Evolutionary conservation across 2,329 filamentous ascomycete species (phyloP), one percentile per base, ranked within the genome.

Genomic region (Fusarium tupiense): DNA sequence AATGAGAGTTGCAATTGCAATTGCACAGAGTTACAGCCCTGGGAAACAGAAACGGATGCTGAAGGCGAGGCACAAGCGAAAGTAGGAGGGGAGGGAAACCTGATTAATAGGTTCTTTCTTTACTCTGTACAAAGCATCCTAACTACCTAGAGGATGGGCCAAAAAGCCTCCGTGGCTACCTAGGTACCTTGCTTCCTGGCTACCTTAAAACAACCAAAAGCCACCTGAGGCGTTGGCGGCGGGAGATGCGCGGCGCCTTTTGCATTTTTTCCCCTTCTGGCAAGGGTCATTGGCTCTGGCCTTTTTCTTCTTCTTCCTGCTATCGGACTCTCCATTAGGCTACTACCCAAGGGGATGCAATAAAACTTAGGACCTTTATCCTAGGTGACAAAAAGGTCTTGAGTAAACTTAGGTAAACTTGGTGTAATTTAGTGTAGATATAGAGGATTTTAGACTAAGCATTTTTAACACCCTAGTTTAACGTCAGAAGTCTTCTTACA

Each of bases 231-330:
- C 72, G 59, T 71, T 63, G 66, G 67, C 61, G 60, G 71, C 71
- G 71, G 68, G 65, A 76, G 73, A 74, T 75, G 64, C 61, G 54
- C 69, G 64, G 56, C 67, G 70, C 72, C 58, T 59, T 62, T 50
- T 52, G 33, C 29, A 35, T 52, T 24, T 20, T 24, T 58, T 33
- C 71, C 71, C 74, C 64, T 74, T 74, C 69, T 75, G 60, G 61
- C 62, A 65, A 61, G 57, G 65, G 54, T 59, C 53, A 71, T 69
- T 73, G 69, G 64, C 58, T 69, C 59, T 41, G 66, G 64, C 29
- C 53, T 66, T 71, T 66, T 54, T 35, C 46, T 47, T 29, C 13
- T 24, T 52, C 29, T 29, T 47, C 24, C 44, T 29, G 19, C 20
- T 47, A 43, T 43, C 43, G 38, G 49, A 64, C 53, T 69, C 54